A percentile compares a stretch with the other conserved stretches of the same genome.
These are phyloP conservation scores for Cryptococcus sp. DNA, from an alignment of 1,284 basidiomycete genomes.

Conservation along the genomic window DNA sequence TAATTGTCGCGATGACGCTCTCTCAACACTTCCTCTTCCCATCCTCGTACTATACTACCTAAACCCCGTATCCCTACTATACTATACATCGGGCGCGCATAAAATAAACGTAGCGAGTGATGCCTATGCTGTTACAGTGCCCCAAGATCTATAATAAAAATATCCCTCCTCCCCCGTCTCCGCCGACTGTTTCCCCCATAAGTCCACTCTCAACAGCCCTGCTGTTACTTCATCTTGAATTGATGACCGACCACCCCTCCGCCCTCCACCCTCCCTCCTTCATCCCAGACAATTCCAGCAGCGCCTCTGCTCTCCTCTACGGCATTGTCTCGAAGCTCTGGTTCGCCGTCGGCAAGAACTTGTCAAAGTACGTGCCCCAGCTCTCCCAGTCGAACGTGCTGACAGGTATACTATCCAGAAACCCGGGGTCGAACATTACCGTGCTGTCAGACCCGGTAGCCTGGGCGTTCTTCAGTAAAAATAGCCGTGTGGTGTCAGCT, in stretches of 20 bases:
- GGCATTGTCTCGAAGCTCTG: slow-evolving; percentile 20
- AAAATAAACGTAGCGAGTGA: too few relatives aligned
- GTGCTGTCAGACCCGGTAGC: slow-evolving; percentile 4
- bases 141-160: not conserved
- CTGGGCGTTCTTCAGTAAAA: not conserved
- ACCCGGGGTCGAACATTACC: slow-evolving; percentile 58
- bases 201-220: not conserved
- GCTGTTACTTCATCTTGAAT: not conserved
- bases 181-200: too few relatives aligned
- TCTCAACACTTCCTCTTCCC: too few relatives aligned
- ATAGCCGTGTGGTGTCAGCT: not conserved
- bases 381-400: slow-evolving; percentile 76
- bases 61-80: too few relatives aligned
- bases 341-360: slow-evolving; percentile 16
- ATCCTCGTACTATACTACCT: too few relatives aligned
- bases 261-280: too few relatives aligned
- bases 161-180: not conserved
- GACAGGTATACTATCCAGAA: slow-evolving; percentile 76
- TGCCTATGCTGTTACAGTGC: too few relatives aligned
- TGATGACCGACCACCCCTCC: too few relatives aligned
- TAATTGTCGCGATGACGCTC: too few relatives aligned
- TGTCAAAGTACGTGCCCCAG: slow-evolving; percentile 35
- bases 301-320: not conserved
- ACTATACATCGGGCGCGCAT: too few relatives aligned
- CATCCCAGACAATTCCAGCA: not conserved